Evolutionary conservation across 225 moss, liverwort and hornwort genomes (phyloP), one percentile per base, ranked within the genome.

Genomic region (Neckera pumila): DNA sequence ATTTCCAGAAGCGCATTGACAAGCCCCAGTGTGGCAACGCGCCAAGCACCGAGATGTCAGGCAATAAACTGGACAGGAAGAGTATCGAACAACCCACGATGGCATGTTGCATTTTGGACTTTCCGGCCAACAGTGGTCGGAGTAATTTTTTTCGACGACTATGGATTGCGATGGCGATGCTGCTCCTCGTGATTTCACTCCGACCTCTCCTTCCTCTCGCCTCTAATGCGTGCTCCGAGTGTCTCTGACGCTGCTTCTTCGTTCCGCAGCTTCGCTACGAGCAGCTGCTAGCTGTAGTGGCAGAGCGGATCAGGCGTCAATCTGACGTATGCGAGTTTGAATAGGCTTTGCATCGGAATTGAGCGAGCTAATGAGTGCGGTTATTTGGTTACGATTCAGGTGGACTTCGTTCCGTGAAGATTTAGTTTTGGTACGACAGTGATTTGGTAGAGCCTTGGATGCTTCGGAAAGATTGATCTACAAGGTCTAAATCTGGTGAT

Each of bases 201-300:
- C 72, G 97, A 87, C 89, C 97, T 95, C 49, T 94, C 97, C 51
- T 95, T 94, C 64, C 98, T 22, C 22, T 58, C 58, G 10, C 22
- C 58, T 22, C 4, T 22, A 58, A 10, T 58, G 58, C 58, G 58
- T 22, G 58, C 58, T 58, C 58, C 58, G 22, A 58, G 58, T 58
- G 57, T 57, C 57, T 57, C 51, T 51, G 58, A 58, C 22, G 22
- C 58, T 58, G 22, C 58, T 58, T 10, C 58, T 58, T 58, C 22
- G 4, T 58, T 58, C 58, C 58, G 58, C 58, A 25, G 30, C n/a
- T 81, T 69, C 17, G 22, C 49, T 9, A 16, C 26, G 47, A 60
- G 85, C 10, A 75, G 62, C 65, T 74, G 56, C 65, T 26, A 45
- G 56, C 65, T 26, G 57, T 26, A 9, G 54, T 43, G 54, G 43